phyloP scores from a whole-genome alignment of 2,329 filamentous ascomycete species.

The Pseudogymnoascus pannorum region DNA sequence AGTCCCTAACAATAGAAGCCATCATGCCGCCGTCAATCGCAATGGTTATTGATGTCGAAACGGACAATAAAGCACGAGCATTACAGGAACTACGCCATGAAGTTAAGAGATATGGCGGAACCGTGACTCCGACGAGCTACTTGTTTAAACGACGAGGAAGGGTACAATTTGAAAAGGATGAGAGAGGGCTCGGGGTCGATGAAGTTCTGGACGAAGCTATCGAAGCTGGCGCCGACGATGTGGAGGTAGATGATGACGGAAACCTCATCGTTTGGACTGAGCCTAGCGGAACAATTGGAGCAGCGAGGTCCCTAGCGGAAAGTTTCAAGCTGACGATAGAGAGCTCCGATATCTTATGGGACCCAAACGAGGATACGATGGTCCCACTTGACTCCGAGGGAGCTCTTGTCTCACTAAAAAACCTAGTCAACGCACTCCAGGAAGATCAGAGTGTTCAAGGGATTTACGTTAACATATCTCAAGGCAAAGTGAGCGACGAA shows the following conservation, averaged over 20 bases:
- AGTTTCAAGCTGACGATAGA: constrained; percentile 60
- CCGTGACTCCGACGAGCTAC: constrained; percentile 67
- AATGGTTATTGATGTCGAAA: constrained; percentile 77
- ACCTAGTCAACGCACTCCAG: constrained; percentile 52
- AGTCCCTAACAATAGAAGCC: constrained; percentile 69
- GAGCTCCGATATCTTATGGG: constrained; percentile 76
- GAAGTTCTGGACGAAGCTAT: constrained; percentile 74
- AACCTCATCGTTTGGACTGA: constrained; percentile 65
- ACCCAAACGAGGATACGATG: constrained; percentile 72
- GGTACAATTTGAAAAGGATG: constrained; percentile 58
- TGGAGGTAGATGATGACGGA: constrained; percentile 60
- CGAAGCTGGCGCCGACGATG: constrained; percentile 73
- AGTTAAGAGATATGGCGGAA: constrained; percentile 66
- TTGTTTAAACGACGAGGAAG: constrained; percentile 78
- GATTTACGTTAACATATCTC: constrained; percentile 64
- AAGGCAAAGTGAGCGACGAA: constrained; percentile 44
- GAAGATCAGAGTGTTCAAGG: constrained; percentile 69
- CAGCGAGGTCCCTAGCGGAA: constrained; percentile 56
- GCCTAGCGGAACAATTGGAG: constrained; percentile 55
- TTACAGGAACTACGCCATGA: constrained; percentile 64
- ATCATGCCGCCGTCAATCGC: constrained; percentile 71
- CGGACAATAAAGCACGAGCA: constrained; percentile 69
- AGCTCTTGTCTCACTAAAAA: constrained; percentile 48
- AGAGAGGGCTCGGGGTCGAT: constrained; percentile 45
- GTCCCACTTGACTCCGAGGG: constrained; percentile 53